phyloP scores from a whole-genome alignment of 1,284 basidiomycete species.

The Volvariella surrecta region DNA sequence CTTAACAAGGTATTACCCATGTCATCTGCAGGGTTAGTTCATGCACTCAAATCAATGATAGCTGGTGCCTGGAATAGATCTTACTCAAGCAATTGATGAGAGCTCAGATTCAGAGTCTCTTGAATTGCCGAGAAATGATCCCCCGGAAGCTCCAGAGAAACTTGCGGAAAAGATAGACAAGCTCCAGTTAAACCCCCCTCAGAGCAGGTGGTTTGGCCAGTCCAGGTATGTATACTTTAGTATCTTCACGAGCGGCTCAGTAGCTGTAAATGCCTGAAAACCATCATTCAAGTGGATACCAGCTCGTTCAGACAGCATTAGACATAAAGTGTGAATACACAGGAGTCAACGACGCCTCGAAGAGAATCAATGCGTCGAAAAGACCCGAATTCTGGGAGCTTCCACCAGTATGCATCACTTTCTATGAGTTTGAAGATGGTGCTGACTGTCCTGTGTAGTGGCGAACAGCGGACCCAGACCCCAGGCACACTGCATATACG shows the following conservation, averaged over 20 bases:
- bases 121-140: slow-evolving; percentile 21
- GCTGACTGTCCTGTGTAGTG: neutral
- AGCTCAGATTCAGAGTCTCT: slow-evolving; percentile 11
- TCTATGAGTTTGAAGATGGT: too few relatives aligned
- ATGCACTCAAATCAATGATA: slow-evolving; percentile 9
- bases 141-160: slow-evolving; percentile 14
- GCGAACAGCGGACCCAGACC: neutral
- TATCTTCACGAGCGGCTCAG: neutral
- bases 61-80: slow-evolving; percentile 28
- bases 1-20: slow-evolving; percentile 41
- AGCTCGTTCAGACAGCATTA: slow-evolving; percentile 31
- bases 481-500: slow-evolving; percentile 15
- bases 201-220: slow-evolving; percentile 30
- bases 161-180: slow-evolving; percentile 19
- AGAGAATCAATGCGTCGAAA: slow-evolving; percentile 11
- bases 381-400: slow-evolving; percentile 25
- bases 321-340: slow-evolving; percentile 27
- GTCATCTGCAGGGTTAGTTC: neutral
- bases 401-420: slow-evolving; percentile 20
- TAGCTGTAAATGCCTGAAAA: neutral
- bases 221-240: slow-evolving; percentile 26
- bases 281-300: slow-evolving; percentile 22
- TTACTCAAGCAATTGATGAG: slow-evolving; percentile 24
- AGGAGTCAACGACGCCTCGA: slow-evolving; percentile 13
- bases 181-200: slow-evolving; percentile 24